Conservation (phyloP, 2,329 filamentous ascomycete genomes). For the Stemphylium lycopersici region DNA sequence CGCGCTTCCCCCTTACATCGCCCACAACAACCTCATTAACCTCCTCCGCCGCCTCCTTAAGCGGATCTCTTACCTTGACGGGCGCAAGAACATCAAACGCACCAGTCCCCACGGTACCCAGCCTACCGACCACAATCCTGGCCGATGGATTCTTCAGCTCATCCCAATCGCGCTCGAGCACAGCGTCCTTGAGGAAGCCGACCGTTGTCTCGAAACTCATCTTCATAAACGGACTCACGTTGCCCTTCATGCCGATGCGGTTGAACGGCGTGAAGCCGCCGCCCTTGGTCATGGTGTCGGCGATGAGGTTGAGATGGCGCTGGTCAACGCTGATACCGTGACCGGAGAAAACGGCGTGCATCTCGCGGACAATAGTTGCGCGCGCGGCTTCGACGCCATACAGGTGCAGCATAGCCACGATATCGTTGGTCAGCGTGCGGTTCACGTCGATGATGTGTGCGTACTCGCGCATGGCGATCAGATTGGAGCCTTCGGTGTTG, state of each 20-base stretch:
- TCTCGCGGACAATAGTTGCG: conserved; percentile 82
- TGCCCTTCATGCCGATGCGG: conserved; percentile 83
- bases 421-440: conserved; percentile 88
- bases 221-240: conserved; percentile 92
- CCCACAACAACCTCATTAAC: conserved; percentile 18
- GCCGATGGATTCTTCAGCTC: conserved; percentile 84
- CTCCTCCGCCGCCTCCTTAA: conserved; percentile 23
- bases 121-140: conserved; percentile 83
- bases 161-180: conserved; percentile 89
- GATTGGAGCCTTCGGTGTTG: conserved; percentile 83
- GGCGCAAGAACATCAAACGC: conserved; percentile 80
- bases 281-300: conserved; percentile 95
- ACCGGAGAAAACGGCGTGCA: conserved; percentile 81
- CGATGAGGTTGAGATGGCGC: conserved; percentile 92
- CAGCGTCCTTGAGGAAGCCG: conserved; percentile 89
- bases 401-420: conserved; percentile 78
- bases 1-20: conserved; percentile 11
- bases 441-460: conserved; percentile 85
- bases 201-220: conserved; percentile 99
- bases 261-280: conserved; percentile 92
- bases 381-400: conserved; percentile 96
- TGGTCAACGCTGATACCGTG: conserved; percentile 94
- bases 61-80: conserved; percentile 36
- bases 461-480: conserved; percentile 88
- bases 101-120: conserved; percentile 86